These are phyloP conservation scores for Raphanus sativus DNA, from an alignment of 345 rosid species.

Conservation along the genomic window DNA sequence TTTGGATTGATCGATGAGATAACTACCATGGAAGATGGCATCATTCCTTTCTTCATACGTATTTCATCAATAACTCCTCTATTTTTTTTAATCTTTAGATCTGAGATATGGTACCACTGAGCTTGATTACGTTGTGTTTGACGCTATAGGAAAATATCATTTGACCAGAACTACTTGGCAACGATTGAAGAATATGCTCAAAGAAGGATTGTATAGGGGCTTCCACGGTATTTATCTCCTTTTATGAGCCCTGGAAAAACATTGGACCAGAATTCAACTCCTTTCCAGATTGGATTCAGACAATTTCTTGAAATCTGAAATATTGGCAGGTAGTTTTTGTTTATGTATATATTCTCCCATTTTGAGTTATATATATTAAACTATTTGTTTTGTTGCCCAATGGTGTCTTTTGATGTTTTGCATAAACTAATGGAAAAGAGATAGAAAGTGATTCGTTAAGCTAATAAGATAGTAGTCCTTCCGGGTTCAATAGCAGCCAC, in stretches of 20 bases:
- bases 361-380: not conserved
- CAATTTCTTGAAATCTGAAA: conserved; percentile 2
- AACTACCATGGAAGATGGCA: too few relatives aligned
- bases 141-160: too few relatives aligned
- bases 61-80: too few relatives aligned
- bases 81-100: too few relatives aligned
- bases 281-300: conserved; percentile 17
- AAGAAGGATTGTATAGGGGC: conserved; percentile 54
- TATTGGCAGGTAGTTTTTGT: conserved; percentile 20
- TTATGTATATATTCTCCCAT: not conserved
- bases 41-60: too few relatives aligned
- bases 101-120: too few relatives aligned
- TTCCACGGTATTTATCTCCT: conserved; percentile 62
- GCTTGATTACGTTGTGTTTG: too few relatives aligned
- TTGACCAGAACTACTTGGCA: not conserved
- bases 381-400: too few relatives aligned
- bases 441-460: conserved; percentile 34
- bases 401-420: conserved; percentile 12
- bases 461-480: conserved; percentile 25
- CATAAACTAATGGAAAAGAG: conserved; percentile 33
- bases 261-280: conserved; percentile 7
- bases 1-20: too few relatives aligned
- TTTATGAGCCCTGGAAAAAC: conserved; percentile 52
- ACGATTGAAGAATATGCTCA: not conserved
- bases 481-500: conserved; percentile 28